Base-by-base conservation (phyloP, 306 rosid species). In the Rosa chinensis region DNA sequence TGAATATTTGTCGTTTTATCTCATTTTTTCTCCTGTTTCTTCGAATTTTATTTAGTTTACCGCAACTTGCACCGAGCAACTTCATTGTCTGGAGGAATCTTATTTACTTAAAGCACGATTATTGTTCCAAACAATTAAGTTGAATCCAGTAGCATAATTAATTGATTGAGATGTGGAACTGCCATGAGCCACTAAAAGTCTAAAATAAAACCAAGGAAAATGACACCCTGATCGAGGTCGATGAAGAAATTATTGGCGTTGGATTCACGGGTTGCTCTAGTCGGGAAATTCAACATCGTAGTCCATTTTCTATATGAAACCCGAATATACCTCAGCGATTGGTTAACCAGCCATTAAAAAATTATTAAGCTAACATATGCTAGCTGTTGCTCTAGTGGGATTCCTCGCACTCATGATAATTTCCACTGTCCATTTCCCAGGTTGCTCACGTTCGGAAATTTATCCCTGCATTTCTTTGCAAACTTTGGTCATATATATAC, bases 211-310 rank as follows among this genome's bases (percentile, higher is more conserved):
- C 14, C 64, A 21, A 59, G 35, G 66, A 23, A 10, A 23, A 2
- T 3, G 14, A 10, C 12, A 59, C 14, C n/a, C n/a, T 12, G 55
- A 16, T 12, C 10, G 66, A 59, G 11, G 28, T 17, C 23, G 21
- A 8, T 13, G 69, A 23, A 61, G 67, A 58, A 11, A 18, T 67
- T 35, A 40, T 20, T 43, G 50, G 32, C 17, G 21, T 68, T 42
- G 17, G 35, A 68, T 43, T 68, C 50, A 68, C 72, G 72, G 72
- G 72, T 68, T 67, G 72, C 48, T 40, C 1, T 20, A 16, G 9
- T 40, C n/a, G 5, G 49, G 16, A 40, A 2, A 18, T 56, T 56
- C 21, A 20, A n/a, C 10, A 56, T 56, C 25, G 11, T 21, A 56
- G 10, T 56, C 13, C 63, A 56, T n/a, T 8, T 56, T n/a, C 28